A percentile compares a stretch with the other conserved stretches of the same genome.
Evolutionary conservation across 1,284 basidiomycete species (phyloP).

Genomic region (Heterobasidion irregulare): DNA sequence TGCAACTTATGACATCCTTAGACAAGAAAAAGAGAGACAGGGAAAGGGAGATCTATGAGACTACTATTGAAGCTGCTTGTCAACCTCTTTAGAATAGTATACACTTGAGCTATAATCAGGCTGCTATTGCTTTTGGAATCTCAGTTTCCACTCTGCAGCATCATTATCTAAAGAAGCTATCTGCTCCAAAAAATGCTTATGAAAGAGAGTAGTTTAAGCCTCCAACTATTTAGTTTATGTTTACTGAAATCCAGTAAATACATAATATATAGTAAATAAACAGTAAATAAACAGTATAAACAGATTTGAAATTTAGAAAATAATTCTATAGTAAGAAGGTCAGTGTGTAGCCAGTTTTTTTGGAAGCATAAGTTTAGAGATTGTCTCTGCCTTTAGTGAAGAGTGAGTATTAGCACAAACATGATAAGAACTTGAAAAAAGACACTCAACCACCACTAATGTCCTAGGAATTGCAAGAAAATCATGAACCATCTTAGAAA

Average conservation of each 20-base stretch:
- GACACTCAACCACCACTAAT: constrained; percentile 22
- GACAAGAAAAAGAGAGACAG: too few relatives aligned
- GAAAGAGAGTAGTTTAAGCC: too few relatives aligned
- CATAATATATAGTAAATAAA: not conserved
- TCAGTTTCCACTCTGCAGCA: too few relatives aligned
- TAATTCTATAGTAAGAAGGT: not conserved
- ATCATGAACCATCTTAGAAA: constrained; percentile 22
- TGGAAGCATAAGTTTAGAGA: constrained; percentile 15
- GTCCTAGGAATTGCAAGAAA: constrained; percentile 25
- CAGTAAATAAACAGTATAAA: not conserved
- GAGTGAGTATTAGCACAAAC: constrained; percentile 19
- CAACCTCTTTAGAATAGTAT: too few relatives aligned
- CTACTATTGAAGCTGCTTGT: too few relatives aligned
- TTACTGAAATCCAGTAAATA: not conserved
- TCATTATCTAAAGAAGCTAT: too few relatives aligned
- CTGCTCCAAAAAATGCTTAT: too few relatives aligned
- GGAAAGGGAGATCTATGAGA: too few relatives aligned
- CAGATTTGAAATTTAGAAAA: not conserved
- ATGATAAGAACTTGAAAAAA: constrained; percentile 24
- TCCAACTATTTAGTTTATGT: constrained; percentile 1
- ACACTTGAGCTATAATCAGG: too few relatives aligned
- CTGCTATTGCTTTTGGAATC: too few relatives aligned
- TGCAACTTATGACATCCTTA: too few relatives aligned
- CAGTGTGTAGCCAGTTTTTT: not conserved
- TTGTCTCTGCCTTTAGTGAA: constrained; percentile 21